A percentile compares a stretch with the other conserved stretches of the same genome.
Evolutionary conservation across 768 basidiomycete genomes (phyloP).

Genomic region (Lactarius sanguifluus): DNA sequence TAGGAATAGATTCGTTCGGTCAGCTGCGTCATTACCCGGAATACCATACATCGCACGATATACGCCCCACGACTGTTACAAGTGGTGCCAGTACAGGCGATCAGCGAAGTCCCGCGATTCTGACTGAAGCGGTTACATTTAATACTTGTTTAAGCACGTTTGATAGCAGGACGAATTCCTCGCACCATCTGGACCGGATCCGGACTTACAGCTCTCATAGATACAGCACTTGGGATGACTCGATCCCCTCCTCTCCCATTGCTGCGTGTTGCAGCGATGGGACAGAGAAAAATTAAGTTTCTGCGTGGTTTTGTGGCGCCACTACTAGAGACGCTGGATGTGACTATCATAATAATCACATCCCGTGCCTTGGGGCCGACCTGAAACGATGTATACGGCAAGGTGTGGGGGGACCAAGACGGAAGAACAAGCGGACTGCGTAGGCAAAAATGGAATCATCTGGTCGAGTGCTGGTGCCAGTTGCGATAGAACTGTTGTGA

Average conservation of each 20-base stretch:
- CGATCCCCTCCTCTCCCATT: neutral
- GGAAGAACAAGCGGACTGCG: neutral
- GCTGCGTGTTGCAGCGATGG: neutral
- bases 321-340: neutral
- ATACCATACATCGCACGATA: neutral
- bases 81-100: neutral
- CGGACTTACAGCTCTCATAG: neutral
- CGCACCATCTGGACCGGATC: neutral
- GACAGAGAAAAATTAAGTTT: neutral
- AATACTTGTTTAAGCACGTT: neutral
- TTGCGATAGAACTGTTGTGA: constrained; percentile 5
- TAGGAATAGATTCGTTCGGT: neutral
- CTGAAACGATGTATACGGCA: neutral
- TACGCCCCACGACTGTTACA: neutral
- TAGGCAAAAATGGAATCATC: neutral
- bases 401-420: neutral
- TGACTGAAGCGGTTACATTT: neutral
- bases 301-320: constrained; percentile 2
- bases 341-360: neutral
- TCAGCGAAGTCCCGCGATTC: neutral
- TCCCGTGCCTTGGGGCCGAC: neutral
- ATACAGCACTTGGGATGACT: neutral
- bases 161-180: neutral
- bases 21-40: neutral
- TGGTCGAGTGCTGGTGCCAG: neutral